Evolutionary conservation across 2,329 filamentous ascomycete genomes (phyloP).

Genomic region (Fusarium camptoceras): DNA sequence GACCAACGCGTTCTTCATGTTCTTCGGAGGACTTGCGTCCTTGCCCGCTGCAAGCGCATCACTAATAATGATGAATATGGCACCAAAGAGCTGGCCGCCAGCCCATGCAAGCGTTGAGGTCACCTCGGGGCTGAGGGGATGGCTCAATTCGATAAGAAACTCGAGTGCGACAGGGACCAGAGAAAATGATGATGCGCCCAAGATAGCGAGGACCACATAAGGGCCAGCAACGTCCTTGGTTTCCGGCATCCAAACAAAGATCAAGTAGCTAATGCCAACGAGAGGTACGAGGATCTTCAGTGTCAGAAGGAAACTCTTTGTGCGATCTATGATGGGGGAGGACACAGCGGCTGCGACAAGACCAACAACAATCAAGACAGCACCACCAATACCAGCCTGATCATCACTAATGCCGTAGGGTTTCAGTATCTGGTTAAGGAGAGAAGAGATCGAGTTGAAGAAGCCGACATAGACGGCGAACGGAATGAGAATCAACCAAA

Average conservation of each 20-base stretch:
- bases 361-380: constrained; percentile 88
- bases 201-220: constrained; percentile 78
- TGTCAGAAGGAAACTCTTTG: constrained; percentile 79
- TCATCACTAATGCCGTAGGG: constrained; percentile 88
- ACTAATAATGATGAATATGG: constrained; percentile 84
- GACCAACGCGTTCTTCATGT: constrained; percentile 81
- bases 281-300: constrained; percentile 82
- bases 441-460: constrained; percentile 91
- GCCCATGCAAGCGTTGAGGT: constrained; percentile 87
- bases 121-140: constrained; percentile 88
- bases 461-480: constrained; percentile 88
- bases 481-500: constrained; percentile 85
- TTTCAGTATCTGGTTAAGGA: constrained; percentile 89
- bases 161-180: constrained; percentile 88
- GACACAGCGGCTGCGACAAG: constrained; percentile 80
- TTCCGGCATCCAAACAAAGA: constrained; percentile 80
- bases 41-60: constrained; percentile 74
- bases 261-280: constrained; percentile 78
- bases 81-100: constrained; percentile 86
- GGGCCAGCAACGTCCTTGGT: constrained; percentile 73
- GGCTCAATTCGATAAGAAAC: constrained; percentile 86
- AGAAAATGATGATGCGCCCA: constrained; percentile 84
- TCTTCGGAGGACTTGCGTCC: constrained; percentile 68
- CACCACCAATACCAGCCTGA: constrained; percentile 89
- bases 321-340: constrained; percentile 86